Conservation (phyloP, 83 land plant genomes). For the Diphasiastrum complanatum region DNA sequence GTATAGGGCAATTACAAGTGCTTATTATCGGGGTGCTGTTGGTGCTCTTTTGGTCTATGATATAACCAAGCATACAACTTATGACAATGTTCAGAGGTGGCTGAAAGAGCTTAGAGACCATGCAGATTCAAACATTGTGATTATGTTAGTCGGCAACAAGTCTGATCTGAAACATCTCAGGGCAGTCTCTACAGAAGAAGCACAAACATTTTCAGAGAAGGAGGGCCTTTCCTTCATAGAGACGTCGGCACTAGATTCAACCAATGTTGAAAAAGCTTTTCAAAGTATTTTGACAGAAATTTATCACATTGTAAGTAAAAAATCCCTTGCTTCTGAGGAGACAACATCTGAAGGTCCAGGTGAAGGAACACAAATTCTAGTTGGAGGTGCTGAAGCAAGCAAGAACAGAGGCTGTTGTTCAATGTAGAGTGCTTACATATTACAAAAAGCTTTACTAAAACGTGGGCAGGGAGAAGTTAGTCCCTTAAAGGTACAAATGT, state of each 20-base stretch:
- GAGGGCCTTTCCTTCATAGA: constrained; percentile 17
- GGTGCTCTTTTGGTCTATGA: constrained; percentile 12
- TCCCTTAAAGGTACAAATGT: no score
- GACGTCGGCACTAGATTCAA: constrained; percentile 10
- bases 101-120: constrained; percentile 13
- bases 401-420: not conserved
- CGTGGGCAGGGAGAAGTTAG: no score
- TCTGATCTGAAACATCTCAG: constrained; percentile 15
- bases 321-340: constrained; percentile 8
- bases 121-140: constrained; percentile 15
- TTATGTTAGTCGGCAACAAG: constrained; percentile 15
- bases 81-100: constrained; percentile 17
- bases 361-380: not conserved
- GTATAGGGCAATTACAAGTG: constrained; percentile 13
- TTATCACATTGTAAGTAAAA: constrained; percentile 8
- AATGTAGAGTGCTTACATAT: no score
- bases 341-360: constrained; percentile 1
- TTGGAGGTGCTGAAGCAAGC: not conserved
- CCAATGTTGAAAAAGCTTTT: constrained; percentile 12
- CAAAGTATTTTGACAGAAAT: constrained; percentile 12
- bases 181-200: constrained; percentile 5
- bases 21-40: constrained; percentile 14
- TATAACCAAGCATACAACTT: constrained; percentile 10
- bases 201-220: constrained; percentile 6
- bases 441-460: no score